Conservation (phyloP, 140 eudicot genomes). For the Anethum foeniculum region DNA sequence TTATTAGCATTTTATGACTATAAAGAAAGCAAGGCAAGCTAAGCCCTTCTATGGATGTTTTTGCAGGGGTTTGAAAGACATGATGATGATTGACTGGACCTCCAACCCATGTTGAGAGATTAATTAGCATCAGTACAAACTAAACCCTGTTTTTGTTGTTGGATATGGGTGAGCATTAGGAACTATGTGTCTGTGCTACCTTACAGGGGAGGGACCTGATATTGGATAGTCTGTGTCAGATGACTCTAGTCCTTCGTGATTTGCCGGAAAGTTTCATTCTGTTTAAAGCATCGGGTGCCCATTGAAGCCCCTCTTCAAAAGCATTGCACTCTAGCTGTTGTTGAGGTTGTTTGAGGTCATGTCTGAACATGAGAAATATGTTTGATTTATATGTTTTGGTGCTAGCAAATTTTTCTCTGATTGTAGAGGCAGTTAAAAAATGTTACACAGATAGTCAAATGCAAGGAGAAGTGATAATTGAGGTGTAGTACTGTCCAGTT, state of each 20-base stretch:
- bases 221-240: not conserved
- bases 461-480: not conserved
- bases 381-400: not conserved
- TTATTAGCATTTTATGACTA: not conserved
- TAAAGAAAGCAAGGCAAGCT: not conserved
- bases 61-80: not conserved
- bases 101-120: not conserved
- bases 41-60: not conserved
- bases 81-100: not conserved
- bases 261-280: not conserved
- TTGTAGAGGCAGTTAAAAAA: not conserved
- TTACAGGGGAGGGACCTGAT: not conserved
- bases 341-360: not conserved
- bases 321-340: slow-evolving; percentile 1
- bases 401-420: not conserved
- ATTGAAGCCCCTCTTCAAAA: not conserved
- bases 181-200: not conserved
- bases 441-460: not conserved
- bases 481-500: not conserved
- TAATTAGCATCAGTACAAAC: not conserved
- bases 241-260: not conserved
- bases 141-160: not conserved
- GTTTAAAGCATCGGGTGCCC: not conserved
- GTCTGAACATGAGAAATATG: not conserved
- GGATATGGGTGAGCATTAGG: not conserved